A percentile compares a stretch with the other conserved stretches of the same genome.
These are phyloP conservation scores for Alectoria sarmentosa DNA, from an alignment of 495 filamentous ascomycete species.

Conservation along the genomic window DNA sequence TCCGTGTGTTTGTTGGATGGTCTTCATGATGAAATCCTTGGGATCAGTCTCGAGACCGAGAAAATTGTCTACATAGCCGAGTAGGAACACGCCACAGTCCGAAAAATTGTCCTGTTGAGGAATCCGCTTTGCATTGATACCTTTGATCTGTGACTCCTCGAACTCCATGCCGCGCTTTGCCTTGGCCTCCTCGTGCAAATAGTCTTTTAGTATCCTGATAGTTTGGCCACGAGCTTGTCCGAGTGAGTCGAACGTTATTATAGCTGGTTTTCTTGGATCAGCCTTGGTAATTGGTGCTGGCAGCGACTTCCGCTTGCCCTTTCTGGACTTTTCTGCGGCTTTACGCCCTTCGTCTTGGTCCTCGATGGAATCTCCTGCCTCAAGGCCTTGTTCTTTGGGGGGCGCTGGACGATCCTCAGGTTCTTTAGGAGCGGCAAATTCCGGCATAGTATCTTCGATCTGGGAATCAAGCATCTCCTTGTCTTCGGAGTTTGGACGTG, in stretches of 20 bases:
- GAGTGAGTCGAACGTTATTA: conserved; percentile 88
- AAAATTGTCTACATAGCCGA: conserved; percentile 79
- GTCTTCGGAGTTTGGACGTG: neutral
- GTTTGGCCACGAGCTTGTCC: conserved; percentile 52
- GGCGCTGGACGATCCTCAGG: neutral
- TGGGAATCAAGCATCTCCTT: conserved; percentile 19
- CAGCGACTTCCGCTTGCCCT: conserved; percentile 32
- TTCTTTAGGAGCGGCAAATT: neutral
- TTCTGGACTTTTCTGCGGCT: conserved; percentile 18
- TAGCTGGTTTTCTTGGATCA: conserved; percentile 47
- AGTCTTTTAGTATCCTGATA: conserved; percentile 62
- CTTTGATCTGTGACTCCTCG: conserved; percentile 42
- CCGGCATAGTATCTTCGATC: conserved; percentile 4
- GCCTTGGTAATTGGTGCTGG: conserved; percentile 25
- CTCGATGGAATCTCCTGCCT: neutral
- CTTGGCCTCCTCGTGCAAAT: conserved; percentile 64
- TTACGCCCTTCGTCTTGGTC: neutral
- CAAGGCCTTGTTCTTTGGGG: neutral
- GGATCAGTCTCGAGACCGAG: conserved; percentile 47
- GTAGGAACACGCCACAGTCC: conserved; percentile 82
- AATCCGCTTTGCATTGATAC: conserved; percentile 61
- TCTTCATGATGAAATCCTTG: conserved; percentile 51
- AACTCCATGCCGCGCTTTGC: conserved; percentile 59
- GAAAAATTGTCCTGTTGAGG: conserved; percentile 77
- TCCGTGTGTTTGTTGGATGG: conserved; percentile 45